Evolutionary conservation across 768 basidiomycete species (phyloP).

Genomic region (Vararia minispora): DNA sequence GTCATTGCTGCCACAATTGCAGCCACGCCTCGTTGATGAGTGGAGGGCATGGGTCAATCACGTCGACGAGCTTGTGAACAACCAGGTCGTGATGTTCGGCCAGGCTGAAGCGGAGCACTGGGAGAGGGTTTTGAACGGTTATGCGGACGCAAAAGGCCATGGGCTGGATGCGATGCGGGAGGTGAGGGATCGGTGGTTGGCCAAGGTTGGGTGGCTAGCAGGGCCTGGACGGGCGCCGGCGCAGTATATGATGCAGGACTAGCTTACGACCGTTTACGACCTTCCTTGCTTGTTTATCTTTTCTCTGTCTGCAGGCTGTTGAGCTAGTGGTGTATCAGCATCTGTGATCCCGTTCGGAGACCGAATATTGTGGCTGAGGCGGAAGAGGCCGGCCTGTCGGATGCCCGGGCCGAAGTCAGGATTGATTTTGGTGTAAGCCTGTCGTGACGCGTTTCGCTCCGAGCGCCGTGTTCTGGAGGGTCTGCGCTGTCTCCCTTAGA

Average conservation of each 20-base stretch:
- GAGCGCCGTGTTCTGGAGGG: no score
- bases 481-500: no score
- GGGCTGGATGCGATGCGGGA: slow-evolving; percentile 31
- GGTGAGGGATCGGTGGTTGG: slow-evolving; percentile 56
- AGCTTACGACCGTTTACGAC: no score
- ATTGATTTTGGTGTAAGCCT: no score
- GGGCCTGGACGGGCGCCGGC: no score
- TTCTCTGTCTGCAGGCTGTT: no score
- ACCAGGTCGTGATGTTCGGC: slow-evolving; percentile 70
- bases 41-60: slow-evolving; percentile 71
- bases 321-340: no score
- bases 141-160: slow-evolving; percentile 42
- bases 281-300: background rate
- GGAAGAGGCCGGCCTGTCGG: no score
- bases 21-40: slow-evolving; percentile 57
- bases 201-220: slow-evolving; percentile 71
- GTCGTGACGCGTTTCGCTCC: no score
- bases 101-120: slow-evolving; percentile 56
- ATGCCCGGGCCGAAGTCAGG: no score
- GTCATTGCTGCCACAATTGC: slow-evolving; percentile 42
- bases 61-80: slow-evolving; percentile 61
- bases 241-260: slow-evolving; percentile 1
- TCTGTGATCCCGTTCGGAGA: no score
- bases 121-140: slow-evolving; percentile 58
- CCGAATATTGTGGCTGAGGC: no score